Evolutionary conservation across 495 filamentous ascomycete genomes (phyloP), one percentile per base, ranked within the genome.

Genomic region (Aspergillus conjunctus): DNA sequence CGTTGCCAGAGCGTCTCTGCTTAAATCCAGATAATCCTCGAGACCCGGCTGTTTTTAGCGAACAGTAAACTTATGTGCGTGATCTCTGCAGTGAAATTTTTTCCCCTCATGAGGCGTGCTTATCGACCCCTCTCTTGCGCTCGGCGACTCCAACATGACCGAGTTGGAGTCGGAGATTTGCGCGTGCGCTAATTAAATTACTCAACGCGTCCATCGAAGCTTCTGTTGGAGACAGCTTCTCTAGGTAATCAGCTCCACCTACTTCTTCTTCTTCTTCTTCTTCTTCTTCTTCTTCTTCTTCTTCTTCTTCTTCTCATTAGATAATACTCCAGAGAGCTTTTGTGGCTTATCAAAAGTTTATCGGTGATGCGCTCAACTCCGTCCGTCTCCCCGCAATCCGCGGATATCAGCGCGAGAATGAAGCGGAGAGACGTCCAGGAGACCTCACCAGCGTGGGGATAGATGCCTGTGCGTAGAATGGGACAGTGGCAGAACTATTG

Each of bases 91-190:
- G 6, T 9, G 37, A 41, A 9, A 3, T 41, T 9, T 2, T n/a
- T 41, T 41, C 37, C 37, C 37, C 37, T 41, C 37, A 41, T n/a
- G 6, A 41, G 8, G 4, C 37, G 15, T n/a, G 37, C 37, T 41
- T n/a, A 41, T n/a, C 37, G 37, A n/a, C 37, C 37, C 37, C 37
- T 41, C 37, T n/a, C n/a, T n/a, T n/a, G n/a, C n/a, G n/a, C n/a
- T n/a, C n/a, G n/a, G 12, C 37, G 37, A 41, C 37, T n/a, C 37
- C 37, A 41, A 41, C 37, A 41, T 41, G 37, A 41, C 37, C 37
- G 37, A 41, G 37, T 41, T 41, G 37, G 37, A 41, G 37, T 41
- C 37, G 37, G 37, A 41, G 37, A 41, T 41, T 41, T 37, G 34
- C 34, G 34, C 34, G 14, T 37, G 34, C 34, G 34, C 34, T 37